Evolutionary conservation across 2,329 filamentous ascomycete species (phyloP).

Genomic region (Ceratocystis ficicola): DNA sequence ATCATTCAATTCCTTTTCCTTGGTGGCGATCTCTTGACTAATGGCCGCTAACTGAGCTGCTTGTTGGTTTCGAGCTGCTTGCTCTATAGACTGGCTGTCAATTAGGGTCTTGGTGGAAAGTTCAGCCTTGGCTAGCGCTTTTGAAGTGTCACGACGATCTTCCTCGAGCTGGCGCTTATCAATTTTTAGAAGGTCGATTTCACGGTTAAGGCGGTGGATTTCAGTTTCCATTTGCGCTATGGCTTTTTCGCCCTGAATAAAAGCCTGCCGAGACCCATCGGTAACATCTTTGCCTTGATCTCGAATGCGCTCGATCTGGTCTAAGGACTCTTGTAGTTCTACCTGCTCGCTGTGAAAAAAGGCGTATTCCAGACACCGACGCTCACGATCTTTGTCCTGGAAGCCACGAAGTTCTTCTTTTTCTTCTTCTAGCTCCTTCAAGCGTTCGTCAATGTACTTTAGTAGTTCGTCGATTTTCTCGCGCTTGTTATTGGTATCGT

Average conservation of each 20-base stretch:
- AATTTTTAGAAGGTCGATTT: conserved; percentile 71
- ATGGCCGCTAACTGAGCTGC: conserved; percentile 61
- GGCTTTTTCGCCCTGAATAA: conserved; percentile 66
- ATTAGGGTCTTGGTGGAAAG: conserved; percentile 68
- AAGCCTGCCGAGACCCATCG: conserved; percentile 65
- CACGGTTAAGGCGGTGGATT: conserved; percentile 66
- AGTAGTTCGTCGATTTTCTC: conserved; percentile 88
- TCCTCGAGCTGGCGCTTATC: conserved; percentile 82
- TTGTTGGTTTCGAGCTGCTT: conserved; percentile 59
- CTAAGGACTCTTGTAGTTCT: conserved; percentile 62
- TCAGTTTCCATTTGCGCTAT: conserved; percentile 65
- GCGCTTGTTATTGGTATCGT: conserved; percentile 88
- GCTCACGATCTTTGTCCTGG: conserved; percentile 87
- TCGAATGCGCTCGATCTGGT: conserved; percentile 69
- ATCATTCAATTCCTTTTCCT: conserved; percentile 61
- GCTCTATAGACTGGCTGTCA: conserved; percentile 69
- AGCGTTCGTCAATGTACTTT: conserved; percentile 78
- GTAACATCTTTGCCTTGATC: conserved; percentile 74
- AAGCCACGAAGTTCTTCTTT: conserved; percentile 91
- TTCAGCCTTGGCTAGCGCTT: conserved; percentile 71
- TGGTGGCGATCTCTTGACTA: conserved; percentile 58
- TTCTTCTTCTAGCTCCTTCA: conserved; percentile 86
- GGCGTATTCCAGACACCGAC: conserved; percentile 84
- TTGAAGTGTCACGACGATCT: conserved; percentile 71
- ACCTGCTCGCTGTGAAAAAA: conserved; percentile 84